Percentiles rank a stretch among this genome's conserved stretches.
Conservation (phyloP, 805 yeast genomes). For the Wickerhamomyces pijperi region DNA sequence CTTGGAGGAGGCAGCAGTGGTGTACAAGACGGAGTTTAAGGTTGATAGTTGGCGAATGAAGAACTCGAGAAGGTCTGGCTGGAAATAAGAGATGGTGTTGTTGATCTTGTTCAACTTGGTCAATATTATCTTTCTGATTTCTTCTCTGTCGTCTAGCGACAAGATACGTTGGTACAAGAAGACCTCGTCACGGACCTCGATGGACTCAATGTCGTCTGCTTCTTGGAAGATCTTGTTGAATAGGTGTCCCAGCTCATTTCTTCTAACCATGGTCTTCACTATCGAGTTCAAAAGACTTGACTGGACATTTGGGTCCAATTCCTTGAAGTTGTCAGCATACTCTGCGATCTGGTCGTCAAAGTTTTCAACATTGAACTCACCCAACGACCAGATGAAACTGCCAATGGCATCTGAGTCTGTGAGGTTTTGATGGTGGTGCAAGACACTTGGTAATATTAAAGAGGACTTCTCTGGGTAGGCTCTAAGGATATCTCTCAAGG, state of each 20-base stretch:
- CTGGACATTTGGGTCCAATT: conserved; percentile 52
- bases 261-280: conserved; percentile 40
- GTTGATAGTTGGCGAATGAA: conserved; percentile 71
- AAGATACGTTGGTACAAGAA: conserved; percentile 71
- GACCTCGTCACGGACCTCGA: conserved; percentile 75
- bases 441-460: conserved; percentile 44
- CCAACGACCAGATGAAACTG: conserved; percentile 55
- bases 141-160: conserved; percentile 30
- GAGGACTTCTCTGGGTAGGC: conserved; percentile 44
- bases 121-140: conserved; percentile 38
- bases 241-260: conserved; percentile 28
- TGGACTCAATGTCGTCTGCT: conserved; percentile 54
- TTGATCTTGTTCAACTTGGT: conserved; percentile 60
- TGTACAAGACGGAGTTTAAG: conserved; percentile 80
- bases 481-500: conserved; percentile 55
- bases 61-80: conserved; percentile 55
- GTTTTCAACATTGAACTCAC: conserved; percentile 55
- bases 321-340: conserved; percentile 42
- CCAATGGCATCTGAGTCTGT: conserved; percentile 40
- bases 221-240: conserved; percentile 56
- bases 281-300: conserved; percentile 46
- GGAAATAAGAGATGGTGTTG: conserved; percentile 61
- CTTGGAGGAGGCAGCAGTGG: conserved; percentile 40
- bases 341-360: conserved; percentile 33
- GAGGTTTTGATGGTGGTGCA: conserved; percentile 34